Evolutionary conservation across 768 basidiomycete species (phyloP).

Genomic region (Suillus alpinus): DNA sequence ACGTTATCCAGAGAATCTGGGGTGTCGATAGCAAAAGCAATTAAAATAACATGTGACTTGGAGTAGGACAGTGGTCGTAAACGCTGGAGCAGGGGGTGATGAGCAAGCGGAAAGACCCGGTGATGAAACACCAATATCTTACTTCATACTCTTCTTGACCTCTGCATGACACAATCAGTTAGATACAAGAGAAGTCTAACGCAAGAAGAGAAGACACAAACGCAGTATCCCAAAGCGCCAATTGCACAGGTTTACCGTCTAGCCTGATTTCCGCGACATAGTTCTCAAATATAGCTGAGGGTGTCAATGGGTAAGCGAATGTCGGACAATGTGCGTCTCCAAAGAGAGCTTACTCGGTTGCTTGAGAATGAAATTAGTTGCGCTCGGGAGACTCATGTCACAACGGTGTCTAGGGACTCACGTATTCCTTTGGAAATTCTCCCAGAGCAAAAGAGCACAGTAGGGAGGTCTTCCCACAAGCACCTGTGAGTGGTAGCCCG

Average conservation of each 20-base stretch:
- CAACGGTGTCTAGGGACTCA: constrained; percentile 40
- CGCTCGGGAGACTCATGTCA: constrained; percentile 2
- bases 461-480: constrained; percentile 94
- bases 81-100: constrained; percentile 47
- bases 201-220: constrained; percentile 41
- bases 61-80: constrained; percentile 96
- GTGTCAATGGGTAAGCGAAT: constrained; percentile 1
- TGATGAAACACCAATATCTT: neutral
- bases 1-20: constrained; percentile 98
- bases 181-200: constrained; percentile 1
- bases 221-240: constrained; percentile 99
- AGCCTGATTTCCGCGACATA: constrained; percentile 98
- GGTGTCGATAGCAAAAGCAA: constrained; percentile 94
- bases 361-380: constrained; percentile 23
- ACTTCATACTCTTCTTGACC: constrained; percentile 99
- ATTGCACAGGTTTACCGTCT: constrained; percentile 95
- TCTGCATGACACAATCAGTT: constrained; percentile 40
- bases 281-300: constrained; percentile 91
- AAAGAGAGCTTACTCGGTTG: constrained; percentile 44
- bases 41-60: constrained; percentile 97
- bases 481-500: constrained; percentile 50
- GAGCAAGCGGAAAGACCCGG: constrained; percentile 1
- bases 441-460: constrained; percentile 90
- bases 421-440: constrained; percentile 95
- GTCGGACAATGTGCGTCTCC: neutral